Evolutionary conservation across 148 eudicot genomes (phyloP), one percentile per base, ranked within the genome.

Genomic region (Euryodendron excelsum): DNA sequence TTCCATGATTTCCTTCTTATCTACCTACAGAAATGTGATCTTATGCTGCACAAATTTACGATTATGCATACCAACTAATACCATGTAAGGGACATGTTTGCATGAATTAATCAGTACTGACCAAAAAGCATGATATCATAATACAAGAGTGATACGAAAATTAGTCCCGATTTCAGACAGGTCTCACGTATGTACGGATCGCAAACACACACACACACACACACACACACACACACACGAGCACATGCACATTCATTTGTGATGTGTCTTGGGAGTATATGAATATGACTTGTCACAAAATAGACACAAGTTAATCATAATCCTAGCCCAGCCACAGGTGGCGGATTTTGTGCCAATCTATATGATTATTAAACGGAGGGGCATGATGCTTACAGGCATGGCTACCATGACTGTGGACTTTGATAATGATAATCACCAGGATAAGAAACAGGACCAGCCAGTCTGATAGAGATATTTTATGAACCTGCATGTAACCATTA

Each of bases 271-370:
- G 3, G 4, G 53, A 20, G 27, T 48, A 23, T 64, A 52, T 2
- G 34, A 56, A 5, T 28, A n/a, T 18, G 9, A 3, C 39, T n/a
- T 56, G 25, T 37, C 31, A 10, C 50, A 20, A 20, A 55, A 17
- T 73, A 0, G 3, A 3, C 76, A 45, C 31, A n/a, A 67, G 72
- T 69, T 65, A 78, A 36, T 77, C 62, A 50, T 70, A 72, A 10
- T 63, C 81, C 33, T 2, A 6, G 48, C 77, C 87, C 64, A 84
- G 79, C 91, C 91, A 91, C 85, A 90, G 30, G 83, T 87, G 87
- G 44, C 91, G 84, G 18, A 85, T 85, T 72, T 55, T 52, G 71
- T 77, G 85, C 94, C 92, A 90, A 59, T 89, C 80, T 0, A 89
- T 83, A 8, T 11, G 39, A 36, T 30, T 52, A 71, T 28, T n/a